Evolutionary conservation across 805 yeast genomes (phyloP).

Genomic region (Yarrowia bubula): DNA sequence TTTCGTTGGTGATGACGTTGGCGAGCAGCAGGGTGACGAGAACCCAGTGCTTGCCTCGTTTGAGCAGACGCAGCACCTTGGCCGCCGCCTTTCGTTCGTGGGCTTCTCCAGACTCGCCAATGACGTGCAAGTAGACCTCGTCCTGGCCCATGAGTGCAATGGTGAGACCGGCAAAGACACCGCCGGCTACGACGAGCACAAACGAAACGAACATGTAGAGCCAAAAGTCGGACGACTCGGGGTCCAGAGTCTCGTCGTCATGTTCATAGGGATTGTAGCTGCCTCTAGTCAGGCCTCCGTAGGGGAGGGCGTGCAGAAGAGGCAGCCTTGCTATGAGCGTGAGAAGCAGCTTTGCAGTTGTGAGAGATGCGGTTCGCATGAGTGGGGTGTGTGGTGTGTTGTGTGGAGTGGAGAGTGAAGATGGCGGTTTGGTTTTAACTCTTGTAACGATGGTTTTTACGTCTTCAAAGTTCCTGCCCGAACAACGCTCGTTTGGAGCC

Average conservation of each 20-base stretch:
- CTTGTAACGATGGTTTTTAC: background rate
- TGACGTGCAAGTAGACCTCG: slow-evolving; percentile 88
- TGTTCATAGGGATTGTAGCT: slow-evolving; percentile 1
- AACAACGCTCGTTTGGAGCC: slow-evolving; percentile 3
- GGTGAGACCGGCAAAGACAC: slow-evolving; percentile 57
- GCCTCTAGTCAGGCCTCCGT: slow-evolving; percentile 16
- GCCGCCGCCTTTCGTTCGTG: slow-evolving; percentile 67
- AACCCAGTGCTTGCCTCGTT: slow-evolving; percentile 93
- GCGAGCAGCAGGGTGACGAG: slow-evolving; percentile 80
- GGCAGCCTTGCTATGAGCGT: slow-evolving; percentile 27
- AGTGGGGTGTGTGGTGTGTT: background rate
- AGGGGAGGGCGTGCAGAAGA: slow-evolving; percentile 25
- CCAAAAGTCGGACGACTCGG: slow-evolving; percentile 35
- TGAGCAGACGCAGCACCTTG: slow-evolving; percentile 68
- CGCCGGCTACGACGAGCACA: slow-evolving; percentile 41
- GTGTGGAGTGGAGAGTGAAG: background rate
- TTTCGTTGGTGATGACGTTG: slow-evolving; percentile 90
- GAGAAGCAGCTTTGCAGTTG: slow-evolving; percentile 20
- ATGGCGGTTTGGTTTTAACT: background rate
- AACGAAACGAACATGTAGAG: slow-evolving; percentile 38
- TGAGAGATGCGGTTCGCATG: slow-evolving; percentile 23
- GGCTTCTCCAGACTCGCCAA: slow-evolving; percentile 72
- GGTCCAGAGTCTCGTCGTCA: slow-evolving; percentile 7
- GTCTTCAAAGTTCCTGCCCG: slow-evolving; percentile 7
- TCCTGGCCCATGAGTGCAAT: slow-evolving; percentile 97